Percentiles rank a stretch among this genome's conserved stretches.
Conservation (phyloP, 345 rosid species). For the Eucalyptus erythrocorys region DNA sequence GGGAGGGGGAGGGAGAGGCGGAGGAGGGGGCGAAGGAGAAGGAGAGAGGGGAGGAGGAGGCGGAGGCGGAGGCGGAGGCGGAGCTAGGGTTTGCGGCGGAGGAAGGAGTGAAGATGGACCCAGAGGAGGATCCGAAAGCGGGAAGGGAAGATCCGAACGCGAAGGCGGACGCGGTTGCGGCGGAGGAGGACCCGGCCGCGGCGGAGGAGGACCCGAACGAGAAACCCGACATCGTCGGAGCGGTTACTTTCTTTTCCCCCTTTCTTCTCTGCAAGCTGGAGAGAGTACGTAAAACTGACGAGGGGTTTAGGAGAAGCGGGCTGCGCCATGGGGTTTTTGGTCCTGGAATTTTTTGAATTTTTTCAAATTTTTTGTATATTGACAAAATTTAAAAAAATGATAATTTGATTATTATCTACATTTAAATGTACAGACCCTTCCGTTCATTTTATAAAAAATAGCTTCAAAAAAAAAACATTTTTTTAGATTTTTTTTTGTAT, state of each 20-base stretch:
- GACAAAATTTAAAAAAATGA: background rate
- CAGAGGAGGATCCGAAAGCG: slow-evolving; percentile 16
- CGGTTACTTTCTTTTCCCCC: background rate
- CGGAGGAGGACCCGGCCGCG: slow-evolving; percentile 21
- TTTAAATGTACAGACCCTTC: no score
- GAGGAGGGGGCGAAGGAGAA: background rate
- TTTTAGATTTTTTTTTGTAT: no score
- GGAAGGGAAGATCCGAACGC: slow-evolving; percentile 24
- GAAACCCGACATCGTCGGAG: slow-evolving; percentile 19
- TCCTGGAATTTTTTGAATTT: background rate
- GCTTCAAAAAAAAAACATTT: no score
- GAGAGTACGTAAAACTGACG: background rate
- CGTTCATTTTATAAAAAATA: no score
- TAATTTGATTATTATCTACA: background rate
- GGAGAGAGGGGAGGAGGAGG: background rate
- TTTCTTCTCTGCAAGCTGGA: background rate
- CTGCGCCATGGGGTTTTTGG: background rate
- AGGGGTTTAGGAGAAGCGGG: background rate
- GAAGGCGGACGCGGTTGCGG: slow-evolving; percentile 7
- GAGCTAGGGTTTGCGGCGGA: slow-evolving; percentile 6
- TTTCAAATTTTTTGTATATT: background rate
- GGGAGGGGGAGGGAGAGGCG: background rate
- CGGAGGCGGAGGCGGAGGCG: background rate
- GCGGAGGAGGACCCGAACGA: slow-evolving; percentile 30
- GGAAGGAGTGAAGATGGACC: background rate